phyloP scores from a whole-genome alignment of 2,329 filamentous ascomycete species.

The Arthrobotrys conoides region DNA sequence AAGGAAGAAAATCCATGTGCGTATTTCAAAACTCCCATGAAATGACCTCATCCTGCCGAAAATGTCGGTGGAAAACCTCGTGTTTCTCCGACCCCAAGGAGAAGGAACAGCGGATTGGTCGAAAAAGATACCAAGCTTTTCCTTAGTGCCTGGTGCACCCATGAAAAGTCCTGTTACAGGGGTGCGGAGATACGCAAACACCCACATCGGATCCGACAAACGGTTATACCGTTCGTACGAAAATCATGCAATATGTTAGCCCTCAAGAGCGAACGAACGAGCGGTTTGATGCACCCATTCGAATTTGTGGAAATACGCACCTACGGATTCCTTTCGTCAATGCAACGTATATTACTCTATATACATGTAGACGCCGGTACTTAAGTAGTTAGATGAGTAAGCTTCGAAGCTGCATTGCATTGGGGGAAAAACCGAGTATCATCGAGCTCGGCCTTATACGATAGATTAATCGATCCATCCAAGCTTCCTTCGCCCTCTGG shows the following conservation, averaged over 20 bases:
- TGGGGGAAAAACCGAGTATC: background rate
- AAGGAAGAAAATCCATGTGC: background rate
- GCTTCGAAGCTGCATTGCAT: constrained; percentile 4
- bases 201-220: constrained; percentile 46
- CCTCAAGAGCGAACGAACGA: background rate
- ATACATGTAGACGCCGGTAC: background rate
- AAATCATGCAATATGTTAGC: constrained; percentile 10
- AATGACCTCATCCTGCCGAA: constrained; percentile 43
- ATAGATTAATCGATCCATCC: background rate
- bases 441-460: constrained; percentile 2
- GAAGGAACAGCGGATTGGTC: constrained; percentile 3
- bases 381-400: constrained; percentile 23
- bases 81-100: constrained; percentile 32
- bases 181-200: constrained; percentile 47
- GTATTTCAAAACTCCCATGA: constrained; percentile 34
- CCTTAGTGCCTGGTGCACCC: constrained; percentile 27
- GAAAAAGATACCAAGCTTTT: constrained; percentile 49
- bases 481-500: background rate
- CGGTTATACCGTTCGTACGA: constrained; percentile 49
- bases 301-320: background rate
- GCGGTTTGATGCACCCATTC: background rate
- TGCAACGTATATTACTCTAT: constrained; percentile 1
- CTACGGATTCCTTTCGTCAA: background rate
- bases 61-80: constrained; percentile 31
- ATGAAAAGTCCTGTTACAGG: constrained; percentile 34